These are phyloP conservation scores for Pseudogymnoascus sp. DNA, from an alignment of 2,329 filamentous ascomycete species.

Conservation along the genomic window DNA sequence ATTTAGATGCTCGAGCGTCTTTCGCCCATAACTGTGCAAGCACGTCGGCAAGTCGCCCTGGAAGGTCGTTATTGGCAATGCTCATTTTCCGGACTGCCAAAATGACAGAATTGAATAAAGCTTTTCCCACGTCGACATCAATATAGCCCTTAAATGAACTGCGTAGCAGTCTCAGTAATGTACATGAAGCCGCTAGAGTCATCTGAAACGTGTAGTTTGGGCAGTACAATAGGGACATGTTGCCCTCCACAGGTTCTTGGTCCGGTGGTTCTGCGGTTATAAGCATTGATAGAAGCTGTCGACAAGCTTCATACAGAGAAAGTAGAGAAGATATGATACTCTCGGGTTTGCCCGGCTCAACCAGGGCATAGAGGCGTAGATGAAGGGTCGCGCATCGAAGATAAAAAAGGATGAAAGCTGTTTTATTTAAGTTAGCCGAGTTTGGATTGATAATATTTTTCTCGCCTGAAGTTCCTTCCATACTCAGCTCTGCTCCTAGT, in stretches of 20 bases:
- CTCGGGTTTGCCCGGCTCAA: too few relatives aligned
- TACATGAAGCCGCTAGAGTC: constrained; percentile 73
- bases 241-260: constrained; percentile 24
- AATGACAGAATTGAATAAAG: constrained; percentile 65
- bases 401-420: constrained; percentile 11
- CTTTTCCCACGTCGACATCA: constrained; percentile 59
- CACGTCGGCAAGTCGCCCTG: constrained; percentile 74
- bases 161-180: constrained; percentile 69
- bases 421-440: too few relatives aligned
- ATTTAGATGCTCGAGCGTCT: too few relatives aligned
- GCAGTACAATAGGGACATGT: constrained; percentile 52
- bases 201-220: constrained; percentile 79
- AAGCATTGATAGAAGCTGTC: constrained; percentile 43
- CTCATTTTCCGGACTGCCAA: constrained; percentile 64
- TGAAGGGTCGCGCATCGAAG: constrained; percentile 29
- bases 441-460: too few relatives aligned
- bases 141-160: constrained; percentile 69
- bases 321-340: too few relatives aligned
- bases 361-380: too few relatives aligned
- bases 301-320: too few relatives aligned
- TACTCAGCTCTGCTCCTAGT: too few relatives aligned
- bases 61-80: constrained; percentile 69
- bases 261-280: too few relatives aligned
- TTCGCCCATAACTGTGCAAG: constrained; percentile 70
- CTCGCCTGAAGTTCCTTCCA: too few relatives aligned